These are phyloP conservation scores for Leccinum disarticulatum DNA, from an alignment of 768 basidiomycete species.

Conservation along the genomic window DNA sequence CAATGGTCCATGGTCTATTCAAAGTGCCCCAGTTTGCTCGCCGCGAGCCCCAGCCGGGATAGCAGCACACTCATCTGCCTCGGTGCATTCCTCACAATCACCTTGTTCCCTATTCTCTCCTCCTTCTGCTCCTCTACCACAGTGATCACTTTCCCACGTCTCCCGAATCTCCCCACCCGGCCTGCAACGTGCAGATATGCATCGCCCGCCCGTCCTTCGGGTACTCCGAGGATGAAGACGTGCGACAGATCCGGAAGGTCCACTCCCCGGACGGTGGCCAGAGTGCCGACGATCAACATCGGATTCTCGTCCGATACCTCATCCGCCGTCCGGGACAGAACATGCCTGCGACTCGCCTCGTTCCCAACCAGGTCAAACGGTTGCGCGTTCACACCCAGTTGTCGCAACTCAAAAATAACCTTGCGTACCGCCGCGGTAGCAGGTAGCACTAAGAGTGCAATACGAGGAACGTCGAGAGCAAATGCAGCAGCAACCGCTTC, in stretches of 20 bases:
- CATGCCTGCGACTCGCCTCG: constrained; percentile 43
- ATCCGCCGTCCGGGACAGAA: constrained; percentile 35
- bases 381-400: constrained; percentile 66
- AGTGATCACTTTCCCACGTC: constrained; percentile 63
- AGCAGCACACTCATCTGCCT: constrained; percentile 46
- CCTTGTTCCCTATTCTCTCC: constrained; percentile 30
- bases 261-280: constrained; percentile 69
- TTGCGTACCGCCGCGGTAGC: constrained; percentile 60
- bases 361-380: constrained; percentile 53
- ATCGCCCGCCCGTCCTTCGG: constrained; percentile 52
- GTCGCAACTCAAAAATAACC: constrained; percentile 61
- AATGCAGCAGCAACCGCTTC: constrained; percentile 72
- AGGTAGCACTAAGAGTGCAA: constrained; percentile 68
- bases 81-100: constrained; percentile 33
- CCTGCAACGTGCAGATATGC: constrained; percentile 71
- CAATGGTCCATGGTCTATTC: constrained; percentile 28
- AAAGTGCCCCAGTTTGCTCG: constrained; percentile 54
- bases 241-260: constrained; percentile 72
- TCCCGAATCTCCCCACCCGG: constrained; percentile 72
- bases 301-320: constrained; percentile 47
- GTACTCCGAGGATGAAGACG: constrained; percentile 70
- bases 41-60: constrained; percentile 41
- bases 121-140: constrained; percentile 46
- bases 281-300: constrained; percentile 63
- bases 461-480: constrained; percentile 68